phyloP scores from a whole-genome alignment of 225 moss, liverwort and hornwort genomes.

The Ulota crispa region DNA sequence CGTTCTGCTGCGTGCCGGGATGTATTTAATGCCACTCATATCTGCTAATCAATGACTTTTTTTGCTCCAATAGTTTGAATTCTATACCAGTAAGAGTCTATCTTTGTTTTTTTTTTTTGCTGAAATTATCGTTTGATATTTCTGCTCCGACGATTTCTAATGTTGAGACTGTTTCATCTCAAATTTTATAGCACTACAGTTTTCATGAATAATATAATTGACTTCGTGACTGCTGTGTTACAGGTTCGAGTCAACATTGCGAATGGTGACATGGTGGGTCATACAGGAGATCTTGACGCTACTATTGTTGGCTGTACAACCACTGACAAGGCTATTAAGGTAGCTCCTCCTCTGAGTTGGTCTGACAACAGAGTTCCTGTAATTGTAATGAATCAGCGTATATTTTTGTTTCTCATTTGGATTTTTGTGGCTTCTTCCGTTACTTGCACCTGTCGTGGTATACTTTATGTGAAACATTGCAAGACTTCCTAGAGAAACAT shows the following conservation, averaged over 20 bases:
- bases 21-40: neutral
- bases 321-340: conserved; percentile 63
- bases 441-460: neutral
- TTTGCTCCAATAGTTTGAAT: neutral
- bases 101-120: neutral
- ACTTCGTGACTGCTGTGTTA: neutral
- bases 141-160: neutral
- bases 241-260: conserved; percentile 69
- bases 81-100: neutral
- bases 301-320: conserved; percentile 54
- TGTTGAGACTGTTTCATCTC: neutral
- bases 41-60: neutral
- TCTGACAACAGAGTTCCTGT: neutral
- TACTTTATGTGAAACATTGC: neutral
- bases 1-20: neutral
- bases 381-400: neutral
- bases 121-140: neutral
- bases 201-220: neutral
- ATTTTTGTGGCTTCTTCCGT: neutral
- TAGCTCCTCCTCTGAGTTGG: conserved; percentile 10
- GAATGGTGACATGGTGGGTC: conserved; percentile 69
- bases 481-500: neutral
- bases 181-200: neutral
- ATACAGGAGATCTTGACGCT: conserved; percentile 62
- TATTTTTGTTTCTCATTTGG: neutral